These are phyloP conservation scores for Euclidium syriacum DNA, from an alignment of 345 rosid species.

Conservation along the genomic window DNA sequence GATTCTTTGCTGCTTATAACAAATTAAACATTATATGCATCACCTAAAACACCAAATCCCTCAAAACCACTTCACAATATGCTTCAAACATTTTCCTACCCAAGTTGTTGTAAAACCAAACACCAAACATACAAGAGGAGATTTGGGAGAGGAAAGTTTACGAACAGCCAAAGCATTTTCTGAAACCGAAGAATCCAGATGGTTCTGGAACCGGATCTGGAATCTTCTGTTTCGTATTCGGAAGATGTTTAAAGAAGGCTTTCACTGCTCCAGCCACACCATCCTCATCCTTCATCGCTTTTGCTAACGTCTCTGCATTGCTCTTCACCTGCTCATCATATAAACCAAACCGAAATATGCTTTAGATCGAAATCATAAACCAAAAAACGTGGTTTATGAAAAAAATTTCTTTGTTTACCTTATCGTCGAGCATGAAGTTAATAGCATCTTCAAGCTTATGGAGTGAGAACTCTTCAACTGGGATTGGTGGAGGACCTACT, in stretches of 20 bases:
- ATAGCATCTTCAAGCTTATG: slow-evolving; percentile 72
- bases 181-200: slow-evolving; percentile 41
- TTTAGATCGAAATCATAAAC: no score
- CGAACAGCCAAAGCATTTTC: slow-evolving; percentile 80
- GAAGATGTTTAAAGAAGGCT: slow-evolving; percentile 89
- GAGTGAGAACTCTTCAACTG: slow-evolving; percentile 82
- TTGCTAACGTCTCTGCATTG: slow-evolving; percentile 73
- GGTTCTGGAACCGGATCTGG: slow-evolving; percentile 33
- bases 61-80: slow-evolving; percentile 6
- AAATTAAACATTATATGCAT: slow-evolving; percentile 14
- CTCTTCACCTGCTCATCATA: slow-evolving; percentile 78
- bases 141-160: slow-evolving; percentile 26
- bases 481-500: slow-evolving; percentile 91
- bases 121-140: slow-evolving; percentile 19
- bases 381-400: slow-evolving; percentile 1
- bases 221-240: slow-evolving; percentile 26
- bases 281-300: slow-evolving; percentile 90
- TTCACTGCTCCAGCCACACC: slow-evolving; percentile 95
- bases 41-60: slow-evolving; percentile 1
- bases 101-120: slow-evolving; percentile 3
- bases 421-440: slow-evolving; percentile 56
- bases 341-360: no score
- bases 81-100: slow-evolving; percentile 7
- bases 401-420: slow-evolving; percentile 42
- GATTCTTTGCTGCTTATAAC: not conserved